A percentile compares a stretch with the other conserved stretches of the same genome.
These are phyloP conservation scores for Fusarium pseudograminearum DNA, from an alignment of 2,329 filamentous ascomycete species.

Conservation along the genomic window DNA sequence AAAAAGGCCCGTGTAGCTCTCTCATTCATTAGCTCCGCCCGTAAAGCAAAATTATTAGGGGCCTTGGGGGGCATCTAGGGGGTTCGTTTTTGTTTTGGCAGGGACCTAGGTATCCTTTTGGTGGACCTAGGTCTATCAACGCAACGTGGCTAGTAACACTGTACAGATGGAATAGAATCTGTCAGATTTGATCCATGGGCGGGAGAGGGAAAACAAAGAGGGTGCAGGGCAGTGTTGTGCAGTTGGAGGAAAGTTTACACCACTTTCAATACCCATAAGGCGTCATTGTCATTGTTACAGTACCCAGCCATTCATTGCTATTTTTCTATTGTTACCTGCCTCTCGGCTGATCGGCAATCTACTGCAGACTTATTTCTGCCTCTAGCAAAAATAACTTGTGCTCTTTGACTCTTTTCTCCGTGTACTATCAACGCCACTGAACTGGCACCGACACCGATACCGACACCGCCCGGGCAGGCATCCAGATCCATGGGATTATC, in stretches of 20 bases:
- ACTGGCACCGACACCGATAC: too few species aligned
- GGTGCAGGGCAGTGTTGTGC: constrained; percentile 6
- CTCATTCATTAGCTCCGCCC: constrained; percentile 6
- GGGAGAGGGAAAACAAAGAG: not conserved
- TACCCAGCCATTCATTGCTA: not conserved
- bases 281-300: not conserved
- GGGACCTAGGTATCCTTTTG: not conserved
- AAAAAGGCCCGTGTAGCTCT: constrained; percentile 2
- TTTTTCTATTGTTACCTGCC: not conserved
- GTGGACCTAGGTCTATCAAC: not conserved
- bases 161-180: not conserved
- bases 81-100: constrained; percentile 14
- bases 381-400: not conserved
- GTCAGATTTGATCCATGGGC: not conserved
- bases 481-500: not conserved
- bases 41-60: constrained; percentile 22
- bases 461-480: not conserved
- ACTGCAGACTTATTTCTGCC: not conserved
- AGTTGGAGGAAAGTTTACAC: constrained; percentile 6
- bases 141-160: constrained; percentile 18
- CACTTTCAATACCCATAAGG: constrained; percentile 1
- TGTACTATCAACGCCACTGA: constrained; percentile 16
- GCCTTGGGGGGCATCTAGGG: too few species aligned
- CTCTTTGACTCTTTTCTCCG: not conserved
- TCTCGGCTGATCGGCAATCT: not conserved